phyloP scores from a whole-genome alignment of 1,284 basidiomycete genomes.

The Moniliella sp. region DNA sequence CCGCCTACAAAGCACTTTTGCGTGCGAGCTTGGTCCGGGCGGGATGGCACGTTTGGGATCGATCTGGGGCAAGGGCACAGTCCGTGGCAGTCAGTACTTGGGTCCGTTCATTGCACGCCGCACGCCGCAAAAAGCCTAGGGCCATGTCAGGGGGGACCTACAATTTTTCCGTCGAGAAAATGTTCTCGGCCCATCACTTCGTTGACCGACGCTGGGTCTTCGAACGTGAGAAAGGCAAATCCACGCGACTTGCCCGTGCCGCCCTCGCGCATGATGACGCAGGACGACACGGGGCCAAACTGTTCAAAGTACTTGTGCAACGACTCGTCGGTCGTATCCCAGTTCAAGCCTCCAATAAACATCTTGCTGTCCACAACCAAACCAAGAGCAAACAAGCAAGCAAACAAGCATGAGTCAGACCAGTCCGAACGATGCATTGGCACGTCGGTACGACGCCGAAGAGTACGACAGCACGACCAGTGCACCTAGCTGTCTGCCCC shows the following conservation, averaged over 20 bases:
- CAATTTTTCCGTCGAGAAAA: constrained; percentile 75
- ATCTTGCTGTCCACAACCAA: constrained; percentile 60
- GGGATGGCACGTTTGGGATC: constrained; percentile 95
- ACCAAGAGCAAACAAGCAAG: neutral
- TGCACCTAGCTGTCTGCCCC: too few species aligned
- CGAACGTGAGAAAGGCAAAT: constrained; percentile 81
- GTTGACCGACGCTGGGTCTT: constrained; percentile 62
- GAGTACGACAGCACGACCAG: too few species aligned
- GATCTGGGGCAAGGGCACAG: constrained; percentile 53
- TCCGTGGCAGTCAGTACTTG: too few species aligned
- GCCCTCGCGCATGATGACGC: constrained; percentile 82
- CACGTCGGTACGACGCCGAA: too few species aligned
- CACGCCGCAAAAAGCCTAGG: too few species aligned
- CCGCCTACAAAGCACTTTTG: constrained; percentile 71
- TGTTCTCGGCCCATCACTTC: constrained; percentile 68
- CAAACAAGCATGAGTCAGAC: constrained; percentile 3
- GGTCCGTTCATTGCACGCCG: too few species aligned
- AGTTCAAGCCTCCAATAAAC: constrained; percentile 88
- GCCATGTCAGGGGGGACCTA: constrained; percentile 36
- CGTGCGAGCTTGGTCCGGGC: constrained; percentile 34
- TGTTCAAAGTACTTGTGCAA: constrained; percentile 65
- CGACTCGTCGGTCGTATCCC: constrained; percentile 82
- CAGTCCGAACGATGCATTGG: constrained; percentile 7
- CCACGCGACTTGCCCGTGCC: constrained; percentile 62
- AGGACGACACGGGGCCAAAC: constrained; percentile 72